These are phyloP conservation scores for Monosporascus sp. DNA, from an alignment of 2,329 filamentous ascomycete genomes.

Conservation along the genomic window DNA sequence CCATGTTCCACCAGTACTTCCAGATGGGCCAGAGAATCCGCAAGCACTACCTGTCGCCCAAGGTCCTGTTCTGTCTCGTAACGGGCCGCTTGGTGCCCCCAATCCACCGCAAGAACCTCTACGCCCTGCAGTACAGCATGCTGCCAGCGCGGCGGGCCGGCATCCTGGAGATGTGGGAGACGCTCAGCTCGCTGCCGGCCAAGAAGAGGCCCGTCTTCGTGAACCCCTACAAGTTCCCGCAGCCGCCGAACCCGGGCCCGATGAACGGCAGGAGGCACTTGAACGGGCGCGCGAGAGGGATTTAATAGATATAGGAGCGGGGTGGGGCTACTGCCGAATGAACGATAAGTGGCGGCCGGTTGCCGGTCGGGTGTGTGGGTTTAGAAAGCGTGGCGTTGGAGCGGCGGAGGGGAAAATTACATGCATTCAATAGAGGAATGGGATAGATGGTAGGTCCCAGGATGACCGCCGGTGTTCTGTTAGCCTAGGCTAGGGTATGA, in stretches of 20 bases:
- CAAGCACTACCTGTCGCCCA: constrained; percentile 89
- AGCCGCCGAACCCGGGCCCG: constrained; percentile 1
- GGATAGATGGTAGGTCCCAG: too few species aligned
- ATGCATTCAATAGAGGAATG: too few species aligned
- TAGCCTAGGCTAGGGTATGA: too few species aligned
- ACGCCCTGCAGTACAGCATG: constrained; percentile 98
- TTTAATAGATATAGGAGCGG: not conserved
- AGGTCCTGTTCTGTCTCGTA: constrained; percentile 79
- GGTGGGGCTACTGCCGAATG: too few species aligned
- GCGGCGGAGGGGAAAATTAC: too few species aligned
- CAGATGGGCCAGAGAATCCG: constrained; percentile 87
- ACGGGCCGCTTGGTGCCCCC: constrained; percentile 92
- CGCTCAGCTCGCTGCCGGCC: constrained; percentile 49
- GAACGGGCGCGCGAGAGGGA: constrained; percentile 18
- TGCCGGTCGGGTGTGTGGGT: too few species aligned
- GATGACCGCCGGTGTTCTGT: too few species aligned
- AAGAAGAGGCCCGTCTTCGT: constrained; percentile 36
- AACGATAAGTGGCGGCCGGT: too few species aligned
- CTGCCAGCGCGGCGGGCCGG: constrained; percentile 75
- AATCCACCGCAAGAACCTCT: constrained; percentile 89
- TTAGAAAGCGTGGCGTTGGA: too few species aligned
- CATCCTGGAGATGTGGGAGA: constrained; percentile 80
- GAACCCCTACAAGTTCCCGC: constrained; percentile 16
- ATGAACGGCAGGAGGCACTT: constrained; percentile 16
- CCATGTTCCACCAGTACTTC: constrained; percentile 97